phyloP scores from a whole-genome alignment of 2,329 filamentous ascomycete species.

The Pseudopithomyces chartarum region DNA sequence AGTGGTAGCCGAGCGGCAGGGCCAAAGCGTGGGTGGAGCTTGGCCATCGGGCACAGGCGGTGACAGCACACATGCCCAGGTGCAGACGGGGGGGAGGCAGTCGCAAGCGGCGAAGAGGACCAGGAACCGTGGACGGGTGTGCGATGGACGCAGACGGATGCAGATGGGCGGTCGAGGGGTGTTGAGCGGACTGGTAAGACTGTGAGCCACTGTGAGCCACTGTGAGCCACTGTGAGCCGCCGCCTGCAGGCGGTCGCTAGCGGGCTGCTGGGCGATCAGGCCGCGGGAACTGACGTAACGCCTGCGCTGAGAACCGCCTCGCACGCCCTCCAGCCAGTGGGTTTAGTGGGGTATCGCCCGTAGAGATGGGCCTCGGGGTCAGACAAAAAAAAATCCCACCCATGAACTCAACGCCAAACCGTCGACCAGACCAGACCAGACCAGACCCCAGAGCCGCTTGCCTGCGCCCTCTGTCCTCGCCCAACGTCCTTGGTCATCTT shows the following conservation, averaged over 20 bases:
- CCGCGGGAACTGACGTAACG: slow-evolving; percentile 5
- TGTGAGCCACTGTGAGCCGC: no score
- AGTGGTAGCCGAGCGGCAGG: slow-evolving; percentile 33
- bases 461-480: background rate
- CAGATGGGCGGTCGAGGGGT: no score
- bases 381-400: background rate
- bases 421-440: no score
- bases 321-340: background rate
- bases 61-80: background rate
- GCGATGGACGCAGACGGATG: background rate
- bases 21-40: slow-evolving; percentile 18
- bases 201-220: no score
- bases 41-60: slow-evolving; percentile 5
- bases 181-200: no score
- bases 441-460: background rate
- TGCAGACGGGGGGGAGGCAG: background rate
- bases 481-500: background rate
- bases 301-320: background rate
- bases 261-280: background rate
- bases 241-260: no score
- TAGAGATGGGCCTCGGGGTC: no score
- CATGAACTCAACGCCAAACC: background rate
- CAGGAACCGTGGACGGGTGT: background rate
- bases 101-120: no score
- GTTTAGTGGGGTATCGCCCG: no score